Conservation (phyloP, 2,329 filamentous ascomycete genomes). For the Alternaria triticimaculans region DNA sequence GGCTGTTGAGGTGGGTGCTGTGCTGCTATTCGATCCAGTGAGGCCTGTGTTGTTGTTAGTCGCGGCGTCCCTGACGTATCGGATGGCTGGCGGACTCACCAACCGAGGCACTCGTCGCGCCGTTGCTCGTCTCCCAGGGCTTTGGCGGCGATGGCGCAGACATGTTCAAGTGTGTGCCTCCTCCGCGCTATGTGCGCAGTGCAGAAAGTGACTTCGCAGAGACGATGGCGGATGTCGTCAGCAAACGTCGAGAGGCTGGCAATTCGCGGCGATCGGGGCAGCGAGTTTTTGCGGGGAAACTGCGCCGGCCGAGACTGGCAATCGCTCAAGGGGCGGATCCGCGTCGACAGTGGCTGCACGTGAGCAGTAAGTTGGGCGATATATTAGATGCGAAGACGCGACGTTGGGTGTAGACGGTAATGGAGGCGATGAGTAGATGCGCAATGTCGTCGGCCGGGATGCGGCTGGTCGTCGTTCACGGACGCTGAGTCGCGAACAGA, state of each 20-base stretch:
- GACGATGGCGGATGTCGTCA: constrained; percentile 16
- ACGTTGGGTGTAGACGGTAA: background rate
- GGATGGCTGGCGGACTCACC: constrained; percentile 35
- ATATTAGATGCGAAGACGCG: background rate
- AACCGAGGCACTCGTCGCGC: constrained; percentile 54
- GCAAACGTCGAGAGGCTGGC: constrained; percentile 7
- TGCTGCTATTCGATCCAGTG: constrained; percentile 44
- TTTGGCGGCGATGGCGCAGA: constrained; percentile 84
- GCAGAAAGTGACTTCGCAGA: background rate
- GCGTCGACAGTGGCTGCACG: constrained; percentile 7
- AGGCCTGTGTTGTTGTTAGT: constrained; percentile 42
- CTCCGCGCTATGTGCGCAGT: constrained; percentile 32
- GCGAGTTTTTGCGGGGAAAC: constrained; percentile 16
- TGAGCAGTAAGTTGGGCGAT: background rate
- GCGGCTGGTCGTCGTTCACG: constrained; percentile 25
- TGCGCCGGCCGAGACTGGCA: constrained; percentile 5
- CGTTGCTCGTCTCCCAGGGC: constrained; percentile 88
- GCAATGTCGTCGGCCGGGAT: constrained; percentile 16
- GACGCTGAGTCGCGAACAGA: constrained; percentile 22
- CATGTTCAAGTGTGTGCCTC: constrained; percentile 51
- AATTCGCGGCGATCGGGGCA: constrained; percentile 10
- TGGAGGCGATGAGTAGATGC: constrained; percentile 1
- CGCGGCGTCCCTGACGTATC: constrained; percentile 19
- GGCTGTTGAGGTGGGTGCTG: constrained; percentile 53
- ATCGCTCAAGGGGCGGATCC: constrained; percentile 17